Conservation (phyloP, 2,329 filamentous ascomycete genomes). For the Aspergillus sp. region DNA sequence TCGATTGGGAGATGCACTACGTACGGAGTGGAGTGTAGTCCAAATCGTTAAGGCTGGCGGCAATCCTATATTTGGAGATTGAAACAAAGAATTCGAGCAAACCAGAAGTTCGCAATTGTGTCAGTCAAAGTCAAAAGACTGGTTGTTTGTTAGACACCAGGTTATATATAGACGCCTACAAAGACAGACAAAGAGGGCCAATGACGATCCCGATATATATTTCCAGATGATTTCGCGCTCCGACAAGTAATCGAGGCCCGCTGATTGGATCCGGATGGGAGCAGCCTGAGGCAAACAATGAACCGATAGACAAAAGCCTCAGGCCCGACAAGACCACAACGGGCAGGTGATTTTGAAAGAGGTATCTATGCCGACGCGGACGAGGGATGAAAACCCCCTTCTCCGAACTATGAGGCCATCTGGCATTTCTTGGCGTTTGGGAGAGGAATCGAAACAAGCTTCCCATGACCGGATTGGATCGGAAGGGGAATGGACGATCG, state of each 20-base stretch:
- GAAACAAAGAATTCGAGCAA: neutral
- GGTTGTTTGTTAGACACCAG: neutral
- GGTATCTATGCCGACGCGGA: neutral
- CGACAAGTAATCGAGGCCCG: neutral
- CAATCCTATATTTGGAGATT: no score
- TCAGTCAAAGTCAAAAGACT: neutral
- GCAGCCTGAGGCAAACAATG: slow-evolving; percentile 8
- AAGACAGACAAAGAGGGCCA: neutral
- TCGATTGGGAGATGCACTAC: neutral
- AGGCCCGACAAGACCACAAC: neutral
- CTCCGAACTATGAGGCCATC: slow-evolving; percentile 26
- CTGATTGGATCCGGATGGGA: neutral
- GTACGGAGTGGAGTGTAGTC: neutral
- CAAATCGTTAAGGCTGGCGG: no score
- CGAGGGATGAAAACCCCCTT: slow-evolving; percentile 6
- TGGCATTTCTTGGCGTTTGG: slow-evolving; percentile 36
- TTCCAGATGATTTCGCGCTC: no score
- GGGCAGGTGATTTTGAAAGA: neutral
- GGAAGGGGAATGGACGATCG: neutral
- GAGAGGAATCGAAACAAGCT: slow-evolving; percentile 12
- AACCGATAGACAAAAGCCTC: neutral
- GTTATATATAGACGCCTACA: neutral
- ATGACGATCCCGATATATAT: neutral
- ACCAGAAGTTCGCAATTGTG: neutral
- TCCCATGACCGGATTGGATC: neutral